phyloP scores from a whole-genome alignment of 2,329 filamentous ascomycete genomes.

The Chaetomiaceae sp. region DNA sequence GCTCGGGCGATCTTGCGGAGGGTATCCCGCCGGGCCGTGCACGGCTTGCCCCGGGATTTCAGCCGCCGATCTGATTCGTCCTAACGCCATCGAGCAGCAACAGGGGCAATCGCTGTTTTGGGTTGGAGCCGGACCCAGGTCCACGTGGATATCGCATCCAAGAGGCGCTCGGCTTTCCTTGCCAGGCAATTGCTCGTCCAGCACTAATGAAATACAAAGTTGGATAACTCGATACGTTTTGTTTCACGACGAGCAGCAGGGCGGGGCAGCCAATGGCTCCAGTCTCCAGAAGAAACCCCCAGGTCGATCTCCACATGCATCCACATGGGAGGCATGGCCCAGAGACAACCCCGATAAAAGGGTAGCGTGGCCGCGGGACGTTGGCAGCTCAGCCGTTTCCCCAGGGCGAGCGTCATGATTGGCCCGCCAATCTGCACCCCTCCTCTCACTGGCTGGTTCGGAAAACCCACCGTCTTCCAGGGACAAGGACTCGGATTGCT shows the following conservation, averaged over 20 bases:
- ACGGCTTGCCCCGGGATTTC: conserved; percentile 6
- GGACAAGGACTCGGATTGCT: conserved; percentile 1
- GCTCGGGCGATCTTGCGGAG: conserved; percentile 13
- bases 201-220: too few relatives aligned
- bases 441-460: not conserved
- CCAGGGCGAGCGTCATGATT: not conserved
- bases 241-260: too few relatives aligned
- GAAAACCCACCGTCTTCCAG: not conserved
- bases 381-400: not conserved
- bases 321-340: too few relatives aligned
- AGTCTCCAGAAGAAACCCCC: too few relatives aligned
- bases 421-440: not conserved
- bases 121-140: not conserved
- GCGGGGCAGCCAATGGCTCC: too few relatives aligned
- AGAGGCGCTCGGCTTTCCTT: too few relatives aligned
- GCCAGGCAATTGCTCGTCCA: too few relatives aligned
- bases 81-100: not conserved
- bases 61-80: not conserved
- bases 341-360: not conserved
- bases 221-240: too few relatives aligned
- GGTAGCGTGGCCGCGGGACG: not conserved
- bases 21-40: conserved; percentile 16
- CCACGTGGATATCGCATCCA: too few relatives aligned
- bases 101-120: not conserved
- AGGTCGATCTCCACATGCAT: too few relatives aligned